Conservation (phyloP, 352 stramenopile species). For the Phytophthora europaea region DNA sequence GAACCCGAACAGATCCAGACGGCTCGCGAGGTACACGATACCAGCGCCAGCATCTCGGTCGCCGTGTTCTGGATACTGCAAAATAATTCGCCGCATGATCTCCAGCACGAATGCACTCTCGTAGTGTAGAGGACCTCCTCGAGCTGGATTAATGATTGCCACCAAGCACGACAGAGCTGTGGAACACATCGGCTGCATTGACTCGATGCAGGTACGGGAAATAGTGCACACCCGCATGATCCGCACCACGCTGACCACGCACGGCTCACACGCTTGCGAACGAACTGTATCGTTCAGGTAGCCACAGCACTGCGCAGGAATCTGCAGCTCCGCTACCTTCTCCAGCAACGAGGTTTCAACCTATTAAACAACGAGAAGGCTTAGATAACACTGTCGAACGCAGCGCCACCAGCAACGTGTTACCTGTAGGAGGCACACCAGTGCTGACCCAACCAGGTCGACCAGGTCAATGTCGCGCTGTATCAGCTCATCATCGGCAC, state of each 20-base stretch:
- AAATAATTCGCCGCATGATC: slow-evolving; percentile 78
- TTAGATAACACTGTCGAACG: slow-evolving; percentile 2
- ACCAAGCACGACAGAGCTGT: slow-evolving; percentile 72
- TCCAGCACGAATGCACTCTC: slow-evolving; percentile 77
- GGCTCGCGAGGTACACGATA: slow-evolving; percentile 80
- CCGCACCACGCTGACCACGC: slow-evolving; percentile 71
- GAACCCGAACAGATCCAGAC: slow-evolving; percentile 77
- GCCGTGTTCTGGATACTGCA: slow-evolving; percentile 77
- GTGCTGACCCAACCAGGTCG: slow-evolving; percentile 79
- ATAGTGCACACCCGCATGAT: slow-evolving; percentile 74
- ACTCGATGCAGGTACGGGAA: slow-evolving; percentile 61
- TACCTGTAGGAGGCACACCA: slow-evolving; percentile 84
- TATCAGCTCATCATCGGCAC: slow-evolving; percentile 69
- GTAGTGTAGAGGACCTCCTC: slow-evolving; percentile 65
- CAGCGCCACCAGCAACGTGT: slow-evolving; percentile 1
- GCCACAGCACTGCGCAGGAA: slow-evolving; percentile 70
- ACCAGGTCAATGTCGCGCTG: slow-evolving; percentile 76
- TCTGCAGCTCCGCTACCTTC: slow-evolving; percentile 61
- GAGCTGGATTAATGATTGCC: slow-evolving; percentile 54
- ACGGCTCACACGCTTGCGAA: slow-evolving; percentile 67
- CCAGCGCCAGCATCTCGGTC: slow-evolving; percentile 62
- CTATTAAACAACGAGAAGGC: slow-evolving; percentile 33
- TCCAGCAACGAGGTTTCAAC: slow-evolving; percentile 76
- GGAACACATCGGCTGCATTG: slow-evolving; percentile 66
- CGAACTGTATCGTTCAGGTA: slow-evolving; percentile 79